These are phyloP conservation scores for Bassia scoparia DNA, from an alignment of 148 eudicot genomes.

Conservation along the genomic window DNA sequence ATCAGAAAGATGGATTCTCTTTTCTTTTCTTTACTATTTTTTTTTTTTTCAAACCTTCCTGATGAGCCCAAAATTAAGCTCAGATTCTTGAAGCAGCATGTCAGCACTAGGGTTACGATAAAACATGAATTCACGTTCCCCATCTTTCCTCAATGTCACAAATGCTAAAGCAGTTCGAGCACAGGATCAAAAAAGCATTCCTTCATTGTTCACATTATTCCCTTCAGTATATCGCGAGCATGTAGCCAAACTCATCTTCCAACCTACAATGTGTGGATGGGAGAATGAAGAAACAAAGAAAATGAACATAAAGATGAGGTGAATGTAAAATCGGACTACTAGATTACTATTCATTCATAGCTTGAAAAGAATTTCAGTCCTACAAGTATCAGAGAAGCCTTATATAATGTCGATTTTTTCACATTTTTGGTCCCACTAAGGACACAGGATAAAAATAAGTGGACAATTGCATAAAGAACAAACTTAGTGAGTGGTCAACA, in stretches of 20 bases:
- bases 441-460: neutral
- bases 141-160: conserved; percentile 45
- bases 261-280: conserved; percentile 16
- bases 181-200: conserved; percentile 41
- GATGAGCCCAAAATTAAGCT: conserved; percentile 44
- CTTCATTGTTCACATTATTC: conserved; percentile 45
- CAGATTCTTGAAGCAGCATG: conserved; percentile 42
- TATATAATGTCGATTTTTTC: neutral
- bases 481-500: neutral
- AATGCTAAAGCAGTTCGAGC: conserved; percentile 65
- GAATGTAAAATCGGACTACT: too few species aligned
- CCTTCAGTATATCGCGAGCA: conserved; percentile 49
- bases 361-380: too few species aligned
- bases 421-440: neutral
- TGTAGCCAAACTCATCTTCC: conserved; percentile 65
- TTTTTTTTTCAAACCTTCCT: too few species aligned
- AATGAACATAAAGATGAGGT: too few species aligned
- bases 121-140: conserved; percentile 68
- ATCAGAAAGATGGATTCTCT: too few species aligned
- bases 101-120: conserved; percentile 71
- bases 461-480: neutral
- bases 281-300: too few species aligned
- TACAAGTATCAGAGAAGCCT: too few species aligned
- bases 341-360: neutral
- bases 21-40: too few species aligned